Base-by-base conservation (phyloP, 1,284 basidiomycete species). In the Afroboletus lepidellus region DNA sequence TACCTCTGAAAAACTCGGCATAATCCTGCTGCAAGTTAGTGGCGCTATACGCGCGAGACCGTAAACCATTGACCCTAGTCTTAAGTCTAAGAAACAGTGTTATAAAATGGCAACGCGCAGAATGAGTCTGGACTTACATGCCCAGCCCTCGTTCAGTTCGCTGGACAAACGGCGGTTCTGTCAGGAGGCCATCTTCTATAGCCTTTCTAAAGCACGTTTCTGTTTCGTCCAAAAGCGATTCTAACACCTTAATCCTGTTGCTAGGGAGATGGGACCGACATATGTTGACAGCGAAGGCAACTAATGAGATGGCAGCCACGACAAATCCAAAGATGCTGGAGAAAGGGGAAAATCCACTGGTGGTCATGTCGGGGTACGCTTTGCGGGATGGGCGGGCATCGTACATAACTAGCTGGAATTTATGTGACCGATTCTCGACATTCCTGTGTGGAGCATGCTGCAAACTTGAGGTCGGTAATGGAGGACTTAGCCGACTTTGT, bases 221-320 rank as follows among this genome's bases (percentile, higher is more conserved):
- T 0, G 57, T 60, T 24, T 57, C 54, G 1, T 48, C 41, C 9
- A 60, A 1, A 4, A 57, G 2, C 1, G 20, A 9, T 4, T 59
- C 57, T 9, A 58, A 20, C 1, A 0, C 15, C 9, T 57, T 53
- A n/a, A 58, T 58, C 27, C 20, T 59, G 3, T 43, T 45, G 18
- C 44, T 60, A 0, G 57, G 57, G 6, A 58, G 53, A 3, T 47
- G 53, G 5, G 49, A 30, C 5, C 30, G 54, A 3, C 41, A 53
- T 23, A 34, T 21, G 1, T 33, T 37, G 21, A 48, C 5, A 16
- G 50, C 0, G 3, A 53, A 29, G 1, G 29, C 24, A 0, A 36
- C 3, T 1, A 59, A 16, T 0, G 54, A 50, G 1, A 56, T 50
- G 1, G 15, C 46, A 2, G 46, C 15, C 0, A 21, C 34, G 0